A percentile compares a stretch with the other conserved stretches of the same genome.
These are phyloP conservation scores for Senna tora DNA, from an alignment of 306 rosid genomes.

Conservation along the genomic window DNA sequence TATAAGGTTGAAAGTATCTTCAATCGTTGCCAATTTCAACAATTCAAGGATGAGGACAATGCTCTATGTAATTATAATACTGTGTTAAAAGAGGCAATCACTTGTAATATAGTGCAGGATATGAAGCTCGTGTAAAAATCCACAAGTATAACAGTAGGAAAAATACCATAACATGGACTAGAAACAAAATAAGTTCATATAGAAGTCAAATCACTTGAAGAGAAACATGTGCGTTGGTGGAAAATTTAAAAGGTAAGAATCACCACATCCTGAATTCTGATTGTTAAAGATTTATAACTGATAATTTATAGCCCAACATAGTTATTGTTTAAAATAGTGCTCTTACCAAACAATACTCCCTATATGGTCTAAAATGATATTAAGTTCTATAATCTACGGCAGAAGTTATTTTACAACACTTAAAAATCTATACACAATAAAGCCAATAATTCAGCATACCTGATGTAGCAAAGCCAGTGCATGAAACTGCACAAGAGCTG, in stretches of 20 bases:
- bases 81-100: conserved; percentile 11
- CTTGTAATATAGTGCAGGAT: background rate
- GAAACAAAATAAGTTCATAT: background rate
- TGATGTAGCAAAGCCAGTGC: conserved; percentile 94
- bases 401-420: conserved; percentile 23
- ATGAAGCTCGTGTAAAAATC: conserved; percentile 12
- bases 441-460: conserved; percentile 57
- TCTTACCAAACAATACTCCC: background rate
- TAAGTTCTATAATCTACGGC: background rate
- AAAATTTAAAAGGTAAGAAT: conserved; percentile 8
- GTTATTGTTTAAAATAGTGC: conserved; percentile 1
- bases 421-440: conserved; percentile 18
- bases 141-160: conserved; percentile 1
- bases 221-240: background rate
- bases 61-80: conserved; percentile 9
- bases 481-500: conserved; percentile 98
- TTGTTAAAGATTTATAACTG: background rate
- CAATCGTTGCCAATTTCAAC: conserved; percentile 1
- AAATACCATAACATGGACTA: conserved; percentile 15
- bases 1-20: conserved; percentile 21
- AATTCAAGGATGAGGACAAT: background rate
- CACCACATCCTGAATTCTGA: conserved; percentile 21
- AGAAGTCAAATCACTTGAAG: background rate
- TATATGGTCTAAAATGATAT: conserved; percentile 1
- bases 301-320: conserved; percentile 15